phyloP scores from a whole-genome alignment of 2,329 filamentous ascomycete genomes.

The Fusarium sp. region DNA sequence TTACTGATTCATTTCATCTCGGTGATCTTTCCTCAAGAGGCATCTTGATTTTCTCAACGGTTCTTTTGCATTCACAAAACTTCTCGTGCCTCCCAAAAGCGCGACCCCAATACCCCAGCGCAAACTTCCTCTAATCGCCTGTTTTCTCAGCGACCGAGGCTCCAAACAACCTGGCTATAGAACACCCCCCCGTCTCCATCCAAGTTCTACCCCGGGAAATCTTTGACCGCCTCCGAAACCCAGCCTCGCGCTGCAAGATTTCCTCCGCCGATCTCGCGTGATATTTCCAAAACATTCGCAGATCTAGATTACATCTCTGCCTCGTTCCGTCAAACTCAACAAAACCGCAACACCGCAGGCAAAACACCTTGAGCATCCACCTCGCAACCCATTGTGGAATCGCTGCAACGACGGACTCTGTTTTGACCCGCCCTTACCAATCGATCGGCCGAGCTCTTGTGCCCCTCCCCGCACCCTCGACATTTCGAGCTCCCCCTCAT shows the following conservation, averaged over 20 bases:
- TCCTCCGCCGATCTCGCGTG: constrained; percentile 39
- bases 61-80: background rate
- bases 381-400: constrained; percentile 11
- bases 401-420: constrained; percentile 14
- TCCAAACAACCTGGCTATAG: constrained; percentile 4
- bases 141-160: background rate
- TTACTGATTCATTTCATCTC: constrained; percentile 3
- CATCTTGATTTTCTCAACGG: constrained; percentile 17
- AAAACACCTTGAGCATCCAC: background rate
- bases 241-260: constrained; percentile 36
- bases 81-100: background rate
- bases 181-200: constrained; percentile 33
- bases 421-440: constrained; percentile 32
- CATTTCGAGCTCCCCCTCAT: constrained; percentile 21
- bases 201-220: constrained; percentile 42
- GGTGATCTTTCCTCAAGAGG: background rate
- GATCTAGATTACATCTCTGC: background rate
- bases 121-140: background rate
- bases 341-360: background rate
- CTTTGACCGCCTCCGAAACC: constrained; percentile 42
- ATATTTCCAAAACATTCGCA: constrained; percentile 28
- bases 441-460: constrained; percentile 35
- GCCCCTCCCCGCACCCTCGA: constrained; percentile 36
- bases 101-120: background rate
- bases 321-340: constrained; percentile 1